phyloP scores from a whole-genome alignment of 768 basidiomycete genomes.

The Agrocybe pediades region DNA sequence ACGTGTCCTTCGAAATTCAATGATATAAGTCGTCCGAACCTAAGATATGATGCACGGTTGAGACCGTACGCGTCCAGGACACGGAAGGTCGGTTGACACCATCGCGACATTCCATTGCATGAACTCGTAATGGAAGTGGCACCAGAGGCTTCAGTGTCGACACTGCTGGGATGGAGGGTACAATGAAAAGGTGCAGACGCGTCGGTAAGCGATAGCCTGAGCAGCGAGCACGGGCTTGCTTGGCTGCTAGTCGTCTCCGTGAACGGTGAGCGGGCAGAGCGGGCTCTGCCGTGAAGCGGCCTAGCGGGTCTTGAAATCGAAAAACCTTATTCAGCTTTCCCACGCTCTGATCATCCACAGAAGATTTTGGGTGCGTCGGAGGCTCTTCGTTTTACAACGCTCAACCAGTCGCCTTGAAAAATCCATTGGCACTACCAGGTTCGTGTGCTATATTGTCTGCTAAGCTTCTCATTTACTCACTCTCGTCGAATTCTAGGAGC shows the following conservation, averaged over 20 bases:
- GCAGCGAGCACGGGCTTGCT: not conserved
- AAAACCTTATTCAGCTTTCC: conserved; percentile 37
- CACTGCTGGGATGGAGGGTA: not conserved
- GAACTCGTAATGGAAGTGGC: conserved; percentile 13
- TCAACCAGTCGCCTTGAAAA: conserved; percentile 80
- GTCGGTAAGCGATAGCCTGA: too few species aligned
- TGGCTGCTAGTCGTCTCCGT: not conserved
- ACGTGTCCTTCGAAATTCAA: not conserved
- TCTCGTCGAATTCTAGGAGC: conserved; percentile 20
- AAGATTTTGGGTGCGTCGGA: conserved; percentile 21
- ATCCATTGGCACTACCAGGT: conserved; percentile 90
- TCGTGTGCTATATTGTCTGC: conserved; percentile 19
- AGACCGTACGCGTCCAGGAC: conserved; percentile 35
- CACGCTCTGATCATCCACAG: conserved; percentile 36
- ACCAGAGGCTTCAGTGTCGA: conserved; percentile 2
- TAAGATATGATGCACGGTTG: conserved; percentile 16
- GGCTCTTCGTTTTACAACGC: conserved; percentile 20
- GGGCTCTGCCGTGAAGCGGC: conserved; percentile 24
- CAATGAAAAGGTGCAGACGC: too few species aligned
- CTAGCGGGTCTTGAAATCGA: conserved; percentile 20
- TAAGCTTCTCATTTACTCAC: not conserved
- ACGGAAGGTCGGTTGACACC: conserved; percentile 57
- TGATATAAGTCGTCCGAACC: conserved; percentile 17
- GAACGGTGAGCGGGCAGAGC: conserved; percentile 4
- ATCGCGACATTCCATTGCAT: conserved; percentile 86